These are phyloP conservation scores for Neospermospora avenae DNA, from an alignment of 2,329 filamentous ascomycete species.

Conservation along the genomic window DNA sequence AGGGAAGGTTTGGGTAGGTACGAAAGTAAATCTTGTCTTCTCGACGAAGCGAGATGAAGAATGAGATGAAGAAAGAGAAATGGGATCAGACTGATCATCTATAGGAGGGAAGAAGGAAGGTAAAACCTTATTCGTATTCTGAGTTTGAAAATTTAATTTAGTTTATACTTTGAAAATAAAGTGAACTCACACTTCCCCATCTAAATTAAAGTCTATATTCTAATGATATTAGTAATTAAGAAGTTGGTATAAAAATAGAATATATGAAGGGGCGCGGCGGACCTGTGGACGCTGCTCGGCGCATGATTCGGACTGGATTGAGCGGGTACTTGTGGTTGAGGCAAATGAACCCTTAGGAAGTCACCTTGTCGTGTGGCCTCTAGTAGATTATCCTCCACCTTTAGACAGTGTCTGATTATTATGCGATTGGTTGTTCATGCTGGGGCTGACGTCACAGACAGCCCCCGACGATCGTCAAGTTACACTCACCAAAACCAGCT, in stretches of 20 bases:
- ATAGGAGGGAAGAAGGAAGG: neutral
- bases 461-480: neutral
- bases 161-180: neutral
- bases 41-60: neutral
- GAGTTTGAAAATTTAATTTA: neutral
- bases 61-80: neutral
- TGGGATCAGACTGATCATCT: neutral
- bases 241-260: neutral
- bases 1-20: neutral
- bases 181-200: neutral
- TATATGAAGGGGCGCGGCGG: neutral
- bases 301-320: too few relatives aligned
- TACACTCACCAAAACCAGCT: constrained; percentile 73
- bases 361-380: too few relatives aligned
- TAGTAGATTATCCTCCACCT: too few relatives aligned
- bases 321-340: too few relatives aligned
- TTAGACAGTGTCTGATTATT: too few relatives aligned
- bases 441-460: constrained; percentile 17
- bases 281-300: neutral
- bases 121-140: neutral
- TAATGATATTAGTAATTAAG: neutral
- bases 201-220: neutral
- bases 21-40: neutral
- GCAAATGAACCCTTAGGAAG: too few relatives aligned
- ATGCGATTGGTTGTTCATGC: too few relatives aligned